Evolutionary conservation across 163 green algal genomes (phyloP), one percentile per base, ranked within the genome.

Genomic region (Chloroidium sp.): DNA sequence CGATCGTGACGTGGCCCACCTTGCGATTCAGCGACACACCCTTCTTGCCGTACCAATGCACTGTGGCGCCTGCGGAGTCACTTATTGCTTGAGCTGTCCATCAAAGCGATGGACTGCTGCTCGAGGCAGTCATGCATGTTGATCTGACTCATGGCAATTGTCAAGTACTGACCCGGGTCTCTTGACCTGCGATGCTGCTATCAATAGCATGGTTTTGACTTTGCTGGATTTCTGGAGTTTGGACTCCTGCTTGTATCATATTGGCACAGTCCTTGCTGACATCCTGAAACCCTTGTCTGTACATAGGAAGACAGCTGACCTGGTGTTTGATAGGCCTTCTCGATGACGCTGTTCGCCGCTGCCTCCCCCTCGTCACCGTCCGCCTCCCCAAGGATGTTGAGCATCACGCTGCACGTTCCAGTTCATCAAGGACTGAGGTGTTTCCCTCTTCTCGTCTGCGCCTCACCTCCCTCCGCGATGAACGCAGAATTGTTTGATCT

Each of bases 1-100:
- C 82, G 62, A 98, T 91, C 76, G 97, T 99, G 86, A 98, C 90
- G 88, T 99, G 96, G 4, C 96, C 96, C 10, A 99, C 88, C 92
- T 98, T 95, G 74, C 91, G 85, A 62, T 88, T 85, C 74, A 87
- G 86, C 64, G 86, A 80, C n/a, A 94, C 90, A 61, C 89, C 92
- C 2, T 84, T 82, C 87, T 98, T 98, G 79, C 92, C 95, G 82
- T 99, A 99, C 96, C 96, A 98, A 88, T 99, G 96, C 78, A 97
- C 88, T 69, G 81, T 91, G 3, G 92, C 92, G 59, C 96, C 95
- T 36, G 36, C 36, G 36, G 36, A 36, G 36, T 36, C 36, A 36
- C 36, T 36, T 36, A 36, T 36, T 36, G 36, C 36, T 36, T 36
- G 36, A 36, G 36, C 36, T 36, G 36, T 36, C 36, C 36, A 36